Percentiles rank a stretch among this genome's conserved stretches.
Evolutionary conservation across 1,284 basidiomycete species (phyloP).

Genomic region (Sporisorium iseilematis-ciliati): DNA sequence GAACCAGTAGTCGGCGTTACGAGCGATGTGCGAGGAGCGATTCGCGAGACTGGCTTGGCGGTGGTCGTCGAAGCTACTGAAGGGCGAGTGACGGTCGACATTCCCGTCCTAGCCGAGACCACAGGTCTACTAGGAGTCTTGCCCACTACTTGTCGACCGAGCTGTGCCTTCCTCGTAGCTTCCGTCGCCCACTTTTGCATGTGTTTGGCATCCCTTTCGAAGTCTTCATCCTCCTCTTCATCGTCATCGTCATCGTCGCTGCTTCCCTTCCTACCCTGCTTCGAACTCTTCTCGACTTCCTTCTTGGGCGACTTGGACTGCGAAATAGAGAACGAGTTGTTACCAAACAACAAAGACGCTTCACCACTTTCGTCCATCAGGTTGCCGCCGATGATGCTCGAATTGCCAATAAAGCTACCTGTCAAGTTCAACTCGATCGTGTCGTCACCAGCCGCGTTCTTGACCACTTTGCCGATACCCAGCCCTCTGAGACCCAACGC

Average conservation of each 20-base stretch:
- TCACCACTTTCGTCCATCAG: conserved; percentile 49
- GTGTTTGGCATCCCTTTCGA: conserved; percentile 19
- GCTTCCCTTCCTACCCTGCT: not conserved
- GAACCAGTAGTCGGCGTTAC: conserved; percentile 27
- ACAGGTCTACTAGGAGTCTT: conserved; percentile 15
- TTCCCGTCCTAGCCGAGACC: not conserved
- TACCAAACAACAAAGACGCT: conserved; percentile 30
- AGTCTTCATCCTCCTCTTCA: conserved; percentile 23
- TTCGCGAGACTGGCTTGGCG: conserved; percentile 17
- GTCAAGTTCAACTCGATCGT: conserved; percentile 50
- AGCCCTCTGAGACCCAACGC: conserved; percentile 17
- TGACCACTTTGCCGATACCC: conserved; percentile 34
- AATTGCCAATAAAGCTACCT: conserved; percentile 34
- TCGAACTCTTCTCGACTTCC: not conserved
- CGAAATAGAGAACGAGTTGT: conserved; percentile 34
- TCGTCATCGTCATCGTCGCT: conserved; percentile 25
- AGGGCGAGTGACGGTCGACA: conserved; percentile 15
- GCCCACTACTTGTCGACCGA: conserved; percentile 1
- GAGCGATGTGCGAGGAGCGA: conserved; percentile 20
- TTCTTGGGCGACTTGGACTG: conserved; percentile 5
- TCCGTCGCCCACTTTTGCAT: conserved; percentile 42
- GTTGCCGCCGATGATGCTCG: conserved; percentile 30
- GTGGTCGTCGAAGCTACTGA: conserved; percentile 3
- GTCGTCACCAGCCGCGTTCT: conserved; percentile 45
- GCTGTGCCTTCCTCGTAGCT: conserved; percentile 30